A percentile compares a stretch with the other conserved stretches of the same genome.
These are phyloP conservation scores for Thyridium curvatum DNA, from an alignment of 2,329 filamentous ascomycete genomes.

Conservation along the genomic window DNA sequence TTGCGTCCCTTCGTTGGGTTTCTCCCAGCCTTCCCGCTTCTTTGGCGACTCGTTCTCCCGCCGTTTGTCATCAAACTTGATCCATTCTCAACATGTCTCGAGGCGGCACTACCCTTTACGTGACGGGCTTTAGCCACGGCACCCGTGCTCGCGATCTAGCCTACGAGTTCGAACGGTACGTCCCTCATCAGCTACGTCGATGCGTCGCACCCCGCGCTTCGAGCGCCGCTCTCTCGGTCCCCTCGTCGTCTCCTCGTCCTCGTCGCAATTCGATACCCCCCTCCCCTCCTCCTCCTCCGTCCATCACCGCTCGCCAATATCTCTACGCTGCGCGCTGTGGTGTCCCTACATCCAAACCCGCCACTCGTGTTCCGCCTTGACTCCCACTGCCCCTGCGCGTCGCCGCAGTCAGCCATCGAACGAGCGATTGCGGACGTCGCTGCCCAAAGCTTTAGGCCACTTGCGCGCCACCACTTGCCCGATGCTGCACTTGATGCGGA, in stretches of 20 bases:
- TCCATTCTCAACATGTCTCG: slow-evolving; percentile 66
- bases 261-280: slow-evolving; percentile 17
- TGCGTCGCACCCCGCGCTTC: slow-evolving; percentile 37
- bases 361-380: neutral
- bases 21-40: neutral
- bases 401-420: too few species aligned
- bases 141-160: slow-evolving; percentile 98
- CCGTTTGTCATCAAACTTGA: slow-evolving; percentile 3
- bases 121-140: slow-evolving; percentile 98
- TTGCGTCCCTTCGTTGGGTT: neutral
- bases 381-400: too few species aligned
- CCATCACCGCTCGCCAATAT: neutral
- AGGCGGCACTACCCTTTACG: slow-evolving; percentile 89
- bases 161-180: slow-evolving; percentile 99
- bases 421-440: too few species aligned
- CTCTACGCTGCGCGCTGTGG: neutral
- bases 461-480: too few species aligned
- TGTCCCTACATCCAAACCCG: neutral
- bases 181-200: slow-evolving; percentile 50
- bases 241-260: slow-evolving; percentile 24
- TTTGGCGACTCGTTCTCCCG: slow-evolving; percentile 2
- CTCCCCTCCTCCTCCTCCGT: slow-evolving; percentile 17
- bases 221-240: slow-evolving; percentile 30
- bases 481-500: too few species aligned
- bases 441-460: too few species aligned